Base-by-base conservation (phyloP, 441 rosid genomes). In the Mallotus repandus region DNA sequence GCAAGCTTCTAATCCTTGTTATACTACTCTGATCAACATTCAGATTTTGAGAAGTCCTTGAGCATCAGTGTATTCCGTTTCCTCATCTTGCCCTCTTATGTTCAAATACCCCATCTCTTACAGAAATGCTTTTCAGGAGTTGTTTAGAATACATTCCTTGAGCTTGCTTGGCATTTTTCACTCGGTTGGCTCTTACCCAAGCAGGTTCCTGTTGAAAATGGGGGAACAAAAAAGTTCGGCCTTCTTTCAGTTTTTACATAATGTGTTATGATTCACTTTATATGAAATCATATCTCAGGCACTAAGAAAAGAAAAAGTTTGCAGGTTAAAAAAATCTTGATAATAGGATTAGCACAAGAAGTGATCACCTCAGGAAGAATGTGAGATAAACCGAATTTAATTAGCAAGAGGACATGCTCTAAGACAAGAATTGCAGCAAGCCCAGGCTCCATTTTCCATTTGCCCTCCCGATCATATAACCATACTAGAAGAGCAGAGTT, bases 391-490 rank as follows among this genome's bases (percentile, higher is more conserved):
- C 90, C 94, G 12, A 93, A 95, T 83, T 93, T 95, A 46, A 95
- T 81, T 63, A 93, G 85, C 66, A 95, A 80, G 60, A 91, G 92
- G 63, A 87, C 43, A 43, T 92, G 97, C 68, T 94, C 97, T 87
- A 92, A 89, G 64, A 89, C 75, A 53, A 94, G 93, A 76, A 91
- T 86, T 52, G 89, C 96, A 1, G 99, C 97, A 1, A 91, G 94
- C 10, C 98, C 97, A 22, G 99, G 98, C 46, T 92, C 97, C 16
- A 94, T 85, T 77, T 85, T 87, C 97, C 99, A 94, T 63, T 88
- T 93, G 4, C 99, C 89, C 79, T 95, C 97, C 81, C 69, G 88
- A 59, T 91, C 97, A 46, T 95, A 95, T 72, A 95, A 75, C 80
- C 99, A 95, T 55, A 90, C 98, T 70, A 91, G 77, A 73, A 93